phyloP scores from a whole-genome alignment of 2,329 filamentous ascomycete species.

The Tolypocladium ovalisporum region DNA sequence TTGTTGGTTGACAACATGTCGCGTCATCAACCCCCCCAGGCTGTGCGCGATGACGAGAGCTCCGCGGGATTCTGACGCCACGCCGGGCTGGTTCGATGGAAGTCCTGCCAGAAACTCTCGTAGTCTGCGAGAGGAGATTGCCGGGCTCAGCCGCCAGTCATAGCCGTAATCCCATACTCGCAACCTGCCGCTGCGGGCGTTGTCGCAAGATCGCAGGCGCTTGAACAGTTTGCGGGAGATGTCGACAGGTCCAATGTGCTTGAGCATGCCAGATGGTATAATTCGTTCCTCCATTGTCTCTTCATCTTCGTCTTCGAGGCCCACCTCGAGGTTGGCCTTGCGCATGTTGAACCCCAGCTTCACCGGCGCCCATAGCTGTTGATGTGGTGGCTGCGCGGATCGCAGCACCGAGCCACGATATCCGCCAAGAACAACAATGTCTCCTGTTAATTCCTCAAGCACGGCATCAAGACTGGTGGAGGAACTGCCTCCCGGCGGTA shows the following conservation, averaged over 20 bases:
- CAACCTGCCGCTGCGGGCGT: slow-evolving; percentile 58
- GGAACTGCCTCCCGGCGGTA: slow-evolving; percentile 1
- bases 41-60: slow-evolving; percentile 79
- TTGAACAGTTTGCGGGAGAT: slow-evolving; percentile 77
- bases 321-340: slow-evolving; percentile 84
- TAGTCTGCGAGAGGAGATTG: slow-evolving; percentile 61
- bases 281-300: slow-evolving; percentile 75
- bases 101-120: slow-evolving; percentile 62
- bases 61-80: slow-evolving; percentile 45
- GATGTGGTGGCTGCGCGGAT: slow-evolving; percentile 68
- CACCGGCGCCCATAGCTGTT: slow-evolving; percentile 89
- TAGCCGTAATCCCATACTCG: slow-evolving; percentile 87
- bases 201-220: slow-evolving; percentile 62
- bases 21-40: slow-evolving; percentile 75
- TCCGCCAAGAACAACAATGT: slow-evolving; percentile 80
- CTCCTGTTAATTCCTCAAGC: slow-evolving; percentile 63
- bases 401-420: slow-evolving; percentile 85
- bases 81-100: slow-evolving; percentile 57
- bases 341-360: slow-evolving; percentile 87
- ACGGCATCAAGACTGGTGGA: slow-evolving; percentile 36
- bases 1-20: slow-evolving; percentile 75
- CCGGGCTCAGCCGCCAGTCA: slow-evolving; percentile 84
- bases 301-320: slow-evolving; percentile 71
- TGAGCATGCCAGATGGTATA: slow-evolving; percentile 78
- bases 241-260: slow-evolving; percentile 84